Base-by-base conservation (phyloP, 148 eudicot genomes). In the Fagopyrum homotropicum region DNA sequence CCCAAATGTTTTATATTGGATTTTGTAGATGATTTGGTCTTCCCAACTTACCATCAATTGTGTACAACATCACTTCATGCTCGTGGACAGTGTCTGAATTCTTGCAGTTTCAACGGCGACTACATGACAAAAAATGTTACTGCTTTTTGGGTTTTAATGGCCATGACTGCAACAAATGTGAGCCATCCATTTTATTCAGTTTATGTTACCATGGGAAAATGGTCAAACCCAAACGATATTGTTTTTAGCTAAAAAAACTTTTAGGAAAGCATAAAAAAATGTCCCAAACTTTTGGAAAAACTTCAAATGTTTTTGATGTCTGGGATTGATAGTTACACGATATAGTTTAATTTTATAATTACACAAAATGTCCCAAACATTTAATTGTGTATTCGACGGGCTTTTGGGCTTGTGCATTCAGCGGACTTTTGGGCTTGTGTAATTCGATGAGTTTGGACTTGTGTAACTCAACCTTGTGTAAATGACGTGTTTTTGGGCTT, bases 1-100 rank as follows among this genome's bases (percentile, higher is more conserved):
- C 5, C 52, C 43, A 10, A 64, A 64, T 14, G 30, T 48, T 22
- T n/a, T 48, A 45, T 76, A 60, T 19, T 76, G 74, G 73, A 69
- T 72, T 49, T 56, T 81, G 77, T 72, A 95, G 98, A 96, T 73
- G 98, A 89, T 77, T 81, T 95, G 73, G 78, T 85, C 72, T 95
- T 97, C 88, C 98, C 97, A 77, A 85, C 90, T 59, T 90, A 89
- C 86, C 88, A 89, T 77, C 97, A 95, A 82, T 88, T 95, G 29
- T 95, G 98, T 84, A 76, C 79, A 77, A 79, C 74, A 22, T 14
- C 66, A 43, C 78, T 79, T 50, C 79, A 80, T 30, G 45, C 81
- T 60, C 79, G 89, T 72, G 88, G 86, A 73, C 90, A 87, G 73
- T 95, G 98, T 63, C 96, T 92, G 49, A 84, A 78, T 83, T 92